Base-by-base conservation (phyloP, 2,329 filamentous ascomycete species). In the Pleoardoris graminearum region DNA sequence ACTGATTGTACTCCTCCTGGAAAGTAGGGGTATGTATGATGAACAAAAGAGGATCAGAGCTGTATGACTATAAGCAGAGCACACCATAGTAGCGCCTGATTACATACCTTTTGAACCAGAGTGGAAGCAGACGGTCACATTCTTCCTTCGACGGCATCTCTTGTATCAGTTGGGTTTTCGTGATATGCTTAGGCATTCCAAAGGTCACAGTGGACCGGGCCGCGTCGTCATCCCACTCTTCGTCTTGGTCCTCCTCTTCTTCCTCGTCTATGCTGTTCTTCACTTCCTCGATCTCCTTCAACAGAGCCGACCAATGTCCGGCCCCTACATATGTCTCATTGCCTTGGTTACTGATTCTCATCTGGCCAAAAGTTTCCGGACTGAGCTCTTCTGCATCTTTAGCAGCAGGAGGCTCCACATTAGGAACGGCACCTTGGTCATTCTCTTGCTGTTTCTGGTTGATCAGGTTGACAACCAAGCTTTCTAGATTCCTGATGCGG, bases 271-370 rank as follows among this genome's bases (percentile, higher is more conserved):
- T 54, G 41, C 58, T 59, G 30, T 60, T 58, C 45, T 62, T 67
- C 11, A 68, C 63, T 38, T 67, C 63, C 39, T 60, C 59, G n/a
- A 68, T 65, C 53, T 68, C 66, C 36, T 66, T 57, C 41, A 68
- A 49, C 17, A 68, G 39, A 6, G 57, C 50, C 7, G 58, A 60
- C 66, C 66, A 68, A 41, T 68, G 66, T 2, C 60, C 62, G 14
- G 60, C 58, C 22, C 63, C 64, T 11, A 62, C 59, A 44, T 65
- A 66, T 7, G 59, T 56, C 37, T 64, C 55, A n/a, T 36, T 56
- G 8, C 58, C 60, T 6, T 52, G 48, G 36, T 57, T 48, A 16
- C 50, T 62, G 27, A 66, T 63, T 4, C 41, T 54, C 4, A 66
- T 48, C 33, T 59, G 35, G 5, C 63, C 63, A 51, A 63, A 62